Evolutionary conservation across 2,329 filamentous ascomycete genomes (phyloP), one percentile per base, ranked within the genome.

Genomic region (Bipolaris sorokiniana): DNA sequence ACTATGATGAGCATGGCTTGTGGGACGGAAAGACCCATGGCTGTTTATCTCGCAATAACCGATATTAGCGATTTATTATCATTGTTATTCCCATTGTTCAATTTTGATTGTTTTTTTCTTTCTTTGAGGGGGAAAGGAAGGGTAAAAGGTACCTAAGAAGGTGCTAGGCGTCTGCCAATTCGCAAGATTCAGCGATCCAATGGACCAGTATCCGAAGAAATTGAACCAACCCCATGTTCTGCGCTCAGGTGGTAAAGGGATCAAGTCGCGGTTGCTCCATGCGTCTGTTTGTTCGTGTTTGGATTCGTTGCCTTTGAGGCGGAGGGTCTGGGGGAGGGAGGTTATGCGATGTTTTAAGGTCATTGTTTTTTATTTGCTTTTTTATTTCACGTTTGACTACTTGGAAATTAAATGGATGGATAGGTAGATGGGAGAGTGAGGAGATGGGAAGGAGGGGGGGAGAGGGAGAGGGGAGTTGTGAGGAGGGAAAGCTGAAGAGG

Each of bases 121-220:
- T n/a, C n/a, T n/a, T n/a, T n/a, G n/a, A 20, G 18, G 2, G n/a
- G 16, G 5, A 16, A 1, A 40, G 3, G 33, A 34, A 3, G 34
- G 2, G 10, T 5, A 22, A 3, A 6, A 20, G 13, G 9, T 66
- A 76, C 71, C 79, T 33, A 83, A 61, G 58, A 80, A 82, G 0
- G 77, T 79, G 60, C 76, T 80, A n/a, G 80, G 79, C 1, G 77
- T 79, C 60, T 82, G 80, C 80, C 80, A 82, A 46, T 79, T 81
- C 7, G 77, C 64, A 36, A 81, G 70, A 38, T 80, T 81, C 48
- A 71, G 37, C 66, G 75, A 72, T 55, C 76, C 68, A 72, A 74
- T 66, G 55, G 77, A 69, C 78, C 78, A 68, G 66, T 77, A 62
- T 5, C 79, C 80, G 54, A 79, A 81, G 65, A 73, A 81, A 54